Evolutionary conservation across 257 asterid species (phyloP).

Genomic region (Forsythia viridissima): DNA sequence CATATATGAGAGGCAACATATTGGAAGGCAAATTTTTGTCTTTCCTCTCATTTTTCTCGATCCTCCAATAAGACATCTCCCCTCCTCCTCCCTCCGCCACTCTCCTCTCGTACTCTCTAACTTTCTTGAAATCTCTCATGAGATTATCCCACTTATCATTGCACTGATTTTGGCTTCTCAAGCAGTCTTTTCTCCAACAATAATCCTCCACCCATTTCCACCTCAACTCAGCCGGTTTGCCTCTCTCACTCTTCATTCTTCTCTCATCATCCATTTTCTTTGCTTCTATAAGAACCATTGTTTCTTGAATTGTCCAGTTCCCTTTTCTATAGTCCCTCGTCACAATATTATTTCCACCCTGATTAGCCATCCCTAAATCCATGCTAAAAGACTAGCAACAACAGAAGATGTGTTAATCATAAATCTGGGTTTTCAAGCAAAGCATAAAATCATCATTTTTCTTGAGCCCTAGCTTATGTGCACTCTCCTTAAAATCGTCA

Average conservation of each 20-base stretch:
- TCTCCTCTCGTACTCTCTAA: slow-evolving; percentile 63
- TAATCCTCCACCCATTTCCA: slow-evolving; percentile 99
- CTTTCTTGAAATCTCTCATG: slow-evolving; percentile 89
- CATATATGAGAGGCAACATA: slow-evolving; percentile 76
- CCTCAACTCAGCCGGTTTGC: slow-evolving; percentile 78
- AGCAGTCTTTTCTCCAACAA: slow-evolving; percentile 77
- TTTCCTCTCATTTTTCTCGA: slow-evolving; percentile 76
- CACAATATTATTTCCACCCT: slow-evolving; percentile 30
- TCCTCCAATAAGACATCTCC: slow-evolving; percentile 63
- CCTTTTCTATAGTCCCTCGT: slow-evolving; percentile 84
- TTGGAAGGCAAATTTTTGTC: slow-evolving; percentile 70
- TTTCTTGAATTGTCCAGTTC: slow-evolving; percentile 88
- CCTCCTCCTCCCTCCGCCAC: slow-evolving; percentile 19
- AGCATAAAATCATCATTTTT: too few relatives aligned
- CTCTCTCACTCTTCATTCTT: slow-evolving; percentile 65
- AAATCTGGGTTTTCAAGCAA: too few relatives aligned
- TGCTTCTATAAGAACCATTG: slow-evolving; percentile 81
- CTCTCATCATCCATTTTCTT: slow-evolving; percentile 86
- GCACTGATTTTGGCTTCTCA: slow-evolving; percentile 92
- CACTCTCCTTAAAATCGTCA: slow-evolving; percentile 4
- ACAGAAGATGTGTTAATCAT: neutral
- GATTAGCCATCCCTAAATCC: slow-evolving; percentile 46
- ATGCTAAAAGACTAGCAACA: slow-evolving; percentile 24
- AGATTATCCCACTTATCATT: slow-evolving; percentile 95
- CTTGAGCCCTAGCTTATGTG: too few relatives aligned